Percentiles rank a stretch among this genome's conserved stretches.
Evolutionary conservation across 2,329 filamentous ascomycete species (phyloP).

Genomic region (Nemania sp.): DNA sequence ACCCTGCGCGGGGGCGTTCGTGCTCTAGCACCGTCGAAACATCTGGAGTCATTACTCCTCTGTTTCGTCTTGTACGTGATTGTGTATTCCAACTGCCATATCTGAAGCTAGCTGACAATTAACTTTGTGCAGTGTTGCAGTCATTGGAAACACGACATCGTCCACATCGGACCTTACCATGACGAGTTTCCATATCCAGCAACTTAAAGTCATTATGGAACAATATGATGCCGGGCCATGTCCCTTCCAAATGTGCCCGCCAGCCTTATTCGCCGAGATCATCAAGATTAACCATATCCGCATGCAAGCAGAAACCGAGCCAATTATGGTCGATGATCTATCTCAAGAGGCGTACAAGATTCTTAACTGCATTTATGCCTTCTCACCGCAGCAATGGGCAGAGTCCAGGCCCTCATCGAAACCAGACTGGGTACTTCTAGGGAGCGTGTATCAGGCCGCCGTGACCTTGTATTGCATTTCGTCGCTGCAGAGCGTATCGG

Average conservation of each 20-base stretch:
- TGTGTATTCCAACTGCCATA: neutral
- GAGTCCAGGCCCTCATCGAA: conserved; percentile 3
- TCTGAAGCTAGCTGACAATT: neutral
- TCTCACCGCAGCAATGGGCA: neutral
- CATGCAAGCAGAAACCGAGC: neutral
- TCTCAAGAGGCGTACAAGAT: neutral
- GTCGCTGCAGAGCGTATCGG: neutral
- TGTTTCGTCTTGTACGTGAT: conserved; percentile 3
- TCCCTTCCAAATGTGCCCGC: conserved; percentile 1
- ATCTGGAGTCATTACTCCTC: neutral
- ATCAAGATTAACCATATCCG: conserved; percentile 3
- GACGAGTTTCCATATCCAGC: neutral
- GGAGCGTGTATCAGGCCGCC: neutral
- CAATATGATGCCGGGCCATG: neutral
- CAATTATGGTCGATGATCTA: neutral
- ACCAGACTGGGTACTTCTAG: conserved; percentile 1
- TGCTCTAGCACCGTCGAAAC: neutral
- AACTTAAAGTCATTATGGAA: conserved; percentile 1
- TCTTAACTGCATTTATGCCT: neutral
- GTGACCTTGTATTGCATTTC: conserved; percentile 1
- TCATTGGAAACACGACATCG: conserved; percentile 3
- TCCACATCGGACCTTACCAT: neutral
- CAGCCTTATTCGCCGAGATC: neutral
- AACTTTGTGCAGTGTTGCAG: neutral
- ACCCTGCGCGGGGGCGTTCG: neutral